These are phyloP conservation scores for Podospora bellae-mahoneyi DNA, from an alignment of 495 filamentous ascomycete genomes.

Conservation along the genomic window DNA sequence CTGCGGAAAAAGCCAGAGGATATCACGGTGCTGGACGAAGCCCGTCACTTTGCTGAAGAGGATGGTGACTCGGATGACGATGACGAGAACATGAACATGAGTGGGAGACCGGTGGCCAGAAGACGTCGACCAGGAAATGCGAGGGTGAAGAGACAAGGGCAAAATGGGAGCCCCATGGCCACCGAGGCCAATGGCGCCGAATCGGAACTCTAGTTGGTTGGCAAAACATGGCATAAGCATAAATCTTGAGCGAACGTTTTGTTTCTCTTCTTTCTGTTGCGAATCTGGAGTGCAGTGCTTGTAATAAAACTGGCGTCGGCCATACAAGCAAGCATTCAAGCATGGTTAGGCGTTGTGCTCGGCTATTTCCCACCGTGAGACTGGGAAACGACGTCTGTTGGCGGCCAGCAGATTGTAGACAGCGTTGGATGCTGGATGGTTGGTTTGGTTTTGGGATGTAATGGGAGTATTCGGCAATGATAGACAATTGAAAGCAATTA, in stretches of 20 bases:
- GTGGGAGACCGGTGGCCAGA: conserved; percentile 26
- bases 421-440: neutral
- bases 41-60: conserved; percentile 52
- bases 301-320: neutral
- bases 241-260: neutral
- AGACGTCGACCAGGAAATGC: conserved; percentile 35
- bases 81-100: conserved; percentile 45
- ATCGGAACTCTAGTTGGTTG: conserved; percentile 40
- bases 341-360: neutral
- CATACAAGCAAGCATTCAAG: neutral
- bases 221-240: neutral
- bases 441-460: neutral
- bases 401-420: neutral
- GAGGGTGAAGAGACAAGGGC: conserved; percentile 24
- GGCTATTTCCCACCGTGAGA: neutral
- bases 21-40: conserved; percentile 79
- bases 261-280: neutral
- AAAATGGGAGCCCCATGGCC: conserved; percentile 53
- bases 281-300: neutral
- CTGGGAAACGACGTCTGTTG: neutral
- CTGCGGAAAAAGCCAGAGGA: conserved; percentile 78
- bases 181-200: conserved; percentile 49
- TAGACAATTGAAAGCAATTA: neutral
- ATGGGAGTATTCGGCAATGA: neutral
- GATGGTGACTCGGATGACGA: conserved; percentile 46